These are phyloP conservation scores for Schizosaccharomyces versatilis DNA, from an alignment of 1,139 yeast genomes.

Conservation along the genomic window DNA sequence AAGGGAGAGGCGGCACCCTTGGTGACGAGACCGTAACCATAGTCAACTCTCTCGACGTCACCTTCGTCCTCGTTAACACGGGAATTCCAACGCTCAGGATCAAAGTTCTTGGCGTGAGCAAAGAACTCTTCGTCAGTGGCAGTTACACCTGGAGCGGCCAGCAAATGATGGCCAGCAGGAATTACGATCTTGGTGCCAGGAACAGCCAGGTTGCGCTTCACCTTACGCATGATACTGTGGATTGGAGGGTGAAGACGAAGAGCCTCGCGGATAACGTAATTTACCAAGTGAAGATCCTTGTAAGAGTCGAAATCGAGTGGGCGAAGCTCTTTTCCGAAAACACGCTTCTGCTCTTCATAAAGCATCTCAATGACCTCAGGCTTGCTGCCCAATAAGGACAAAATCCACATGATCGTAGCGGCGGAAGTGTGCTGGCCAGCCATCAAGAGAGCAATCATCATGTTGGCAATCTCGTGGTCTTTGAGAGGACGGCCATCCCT, in stretches of 20 bases:
- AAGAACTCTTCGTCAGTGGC: slow-evolving; percentile 56
- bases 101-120: slow-evolving; percentile 45
- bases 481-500: slow-evolving; percentile 88
- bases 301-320: slow-evolving; percentile 54
- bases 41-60: slow-evolving; percentile 33
- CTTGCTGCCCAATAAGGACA: slow-evolving; percentile 69
- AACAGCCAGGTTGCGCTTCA: slow-evolving; percentile 51
- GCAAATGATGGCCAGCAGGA: slow-evolving; percentile 72
- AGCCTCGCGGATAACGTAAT: slow-evolving; percentile 73
- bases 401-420: slow-evolving; percentile 84
- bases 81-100: slow-evolving; percentile 70
- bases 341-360: slow-evolving; percentile 47
- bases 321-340: slow-evolving; percentile 27
- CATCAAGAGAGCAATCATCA: slow-evolving; percentile 88
- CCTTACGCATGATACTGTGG: slow-evolving; percentile 88
- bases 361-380: slow-evolving; percentile 68
- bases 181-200: slow-evolving; percentile 64
- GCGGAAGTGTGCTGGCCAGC: slow-evolving; percentile 99
- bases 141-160: slow-evolving; percentile 86
- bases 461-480: slow-evolving; percentile 80
- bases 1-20: slow-evolving; percentile 92
- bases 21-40: slow-evolving; percentile 86
- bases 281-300: slow-evolving; percentile 58
- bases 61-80: slow-evolving; percentile 19
- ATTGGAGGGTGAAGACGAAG: slow-evolving; percentile 88